Evolutionary conservation across 108 stramenopile genomes (phyloP).

Genomic region (Schizochytrium sp.): DNA sequence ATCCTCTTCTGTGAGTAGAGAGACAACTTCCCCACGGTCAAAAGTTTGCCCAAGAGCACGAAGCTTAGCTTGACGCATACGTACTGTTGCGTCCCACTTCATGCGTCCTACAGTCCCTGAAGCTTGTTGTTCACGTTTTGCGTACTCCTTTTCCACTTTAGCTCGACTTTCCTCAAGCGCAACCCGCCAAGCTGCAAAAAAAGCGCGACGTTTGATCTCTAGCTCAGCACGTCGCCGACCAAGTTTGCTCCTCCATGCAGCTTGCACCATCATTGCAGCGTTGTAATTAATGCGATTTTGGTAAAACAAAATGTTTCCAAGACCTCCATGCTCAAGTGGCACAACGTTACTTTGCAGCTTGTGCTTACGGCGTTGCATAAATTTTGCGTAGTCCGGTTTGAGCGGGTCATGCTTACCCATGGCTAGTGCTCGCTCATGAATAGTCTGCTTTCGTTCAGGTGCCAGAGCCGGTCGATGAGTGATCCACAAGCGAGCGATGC

Average conservation of each 20-base stretch:
- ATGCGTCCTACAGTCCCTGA: conserved; percentile 67
- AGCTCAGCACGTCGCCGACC: conserved; percentile 66
- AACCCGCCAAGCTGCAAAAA: conserved; percentile 65
- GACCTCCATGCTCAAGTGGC: conserved; percentile 73
- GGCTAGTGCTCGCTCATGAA: conserved; percentile 68
- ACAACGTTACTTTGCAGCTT: conserved; percentile 62
- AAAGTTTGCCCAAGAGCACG: conserved; percentile 68
- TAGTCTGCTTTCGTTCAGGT: conserved; percentile 24
- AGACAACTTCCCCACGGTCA: conserved; percentile 68
- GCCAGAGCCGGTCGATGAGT: background rate
- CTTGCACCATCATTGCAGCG: conserved; percentile 71
- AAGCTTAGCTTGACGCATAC: conserved; percentile 75
- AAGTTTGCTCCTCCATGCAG: conserved; percentile 65
- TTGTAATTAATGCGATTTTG: conserved; percentile 18
- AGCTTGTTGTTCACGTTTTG: conserved; percentile 65
- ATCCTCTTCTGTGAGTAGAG: conserved; percentile 72
- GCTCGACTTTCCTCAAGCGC: conserved; percentile 69
- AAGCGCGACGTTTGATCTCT: conserved; percentile 66
- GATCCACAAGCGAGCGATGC: conserved; percentile 3
- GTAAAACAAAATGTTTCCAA: conserved; percentile 67
- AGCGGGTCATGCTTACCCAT: conserved; percentile 70
- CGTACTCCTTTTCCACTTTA: conserved; percentile 70
- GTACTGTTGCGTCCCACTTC: conserved; percentile 78
- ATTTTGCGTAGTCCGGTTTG: conserved; percentile 75
- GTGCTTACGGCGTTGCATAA: conserved; percentile 64